Percentiles rank a stretch among this genome's conserved stretches.
Evolutionary conservation across 768 basidiomycete genomes (phyloP).

Genomic region (Pleurotus sapidus): DNA sequence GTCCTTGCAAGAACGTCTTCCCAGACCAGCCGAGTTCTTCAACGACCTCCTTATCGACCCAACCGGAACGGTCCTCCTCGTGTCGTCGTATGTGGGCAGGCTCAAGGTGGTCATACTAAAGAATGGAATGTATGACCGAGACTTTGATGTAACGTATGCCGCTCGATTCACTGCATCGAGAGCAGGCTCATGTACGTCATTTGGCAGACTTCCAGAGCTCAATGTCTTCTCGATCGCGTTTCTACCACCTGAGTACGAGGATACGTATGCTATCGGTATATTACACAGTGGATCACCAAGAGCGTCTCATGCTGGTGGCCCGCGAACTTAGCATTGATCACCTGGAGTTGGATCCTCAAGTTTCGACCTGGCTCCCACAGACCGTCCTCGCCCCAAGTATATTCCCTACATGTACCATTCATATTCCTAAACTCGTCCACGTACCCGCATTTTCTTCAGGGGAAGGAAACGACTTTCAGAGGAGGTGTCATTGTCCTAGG

Average conservation of each 20-base stretch:
- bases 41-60: slow-evolving; percentile 68
- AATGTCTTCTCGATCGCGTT: slow-evolving; percentile 70
- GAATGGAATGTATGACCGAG: slow-evolving; percentile 48
- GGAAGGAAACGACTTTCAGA: slow-evolving; percentile 33
- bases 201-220: slow-evolving; percentile 55
- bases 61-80: slow-evolving; percentile 55
- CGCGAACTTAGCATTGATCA: slow-evolving; percentile 51
- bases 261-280: slow-evolving; percentile 57
- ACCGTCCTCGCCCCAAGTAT: slow-evolving; percentile 49
- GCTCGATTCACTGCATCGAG: background rate
- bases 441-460: slow-evolving; percentile 32
- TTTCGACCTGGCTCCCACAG: slow-evolving; percentile 47
- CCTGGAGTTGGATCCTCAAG: slow-evolving; percentile 45
- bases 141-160: slow-evolving; percentile 66
- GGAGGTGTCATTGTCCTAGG: slow-evolving; percentile 76
- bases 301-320: slow-evolving; percentile 59
- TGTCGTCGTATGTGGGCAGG: slow-evolving; percentile 67
- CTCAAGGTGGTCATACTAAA: slow-evolving; percentile 62
- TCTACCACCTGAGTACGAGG: slow-evolving; percentile 38
- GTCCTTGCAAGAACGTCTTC: slow-evolving; percentile 51
- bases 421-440: slow-evolving; percentile 37
- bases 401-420: slow-evolving; percentile 40
- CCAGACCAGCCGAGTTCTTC: slow-evolving; percentile 69
- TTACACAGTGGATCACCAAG: slow-evolving; percentile 62
- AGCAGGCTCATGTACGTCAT: slow-evolving; percentile 8